Evolutionary conservation across 2,329 filamentous ascomycete species (phyloP).

Genomic region (Ophiostoma populinum): DNA sequence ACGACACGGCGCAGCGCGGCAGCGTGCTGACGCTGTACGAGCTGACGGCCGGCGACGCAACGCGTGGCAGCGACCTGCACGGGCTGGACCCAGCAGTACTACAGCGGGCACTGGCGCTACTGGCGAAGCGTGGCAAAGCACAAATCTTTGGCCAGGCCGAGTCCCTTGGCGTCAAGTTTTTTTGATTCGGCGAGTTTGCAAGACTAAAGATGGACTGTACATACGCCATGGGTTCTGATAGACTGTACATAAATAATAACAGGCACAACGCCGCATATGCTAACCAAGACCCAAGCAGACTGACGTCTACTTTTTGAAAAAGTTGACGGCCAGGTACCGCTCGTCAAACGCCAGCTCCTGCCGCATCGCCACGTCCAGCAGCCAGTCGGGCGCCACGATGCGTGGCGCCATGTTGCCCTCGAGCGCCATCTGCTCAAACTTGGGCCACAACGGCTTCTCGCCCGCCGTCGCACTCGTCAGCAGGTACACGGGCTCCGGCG

Average conservation of each 20-base stretch:
- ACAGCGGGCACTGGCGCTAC: slow-evolving; percentile 57
- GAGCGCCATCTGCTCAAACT: slow-evolving; percentile 63
- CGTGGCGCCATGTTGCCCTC: slow-evolving; percentile 64
- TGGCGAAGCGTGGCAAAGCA: slow-evolving; percentile 81
- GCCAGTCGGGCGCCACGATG: slow-evolving; percentile 75
- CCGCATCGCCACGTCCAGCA: slow-evolving; percentile 76
- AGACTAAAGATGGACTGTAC: too few species aligned
- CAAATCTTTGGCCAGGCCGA: slow-evolving; percentile 87
- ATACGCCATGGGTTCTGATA: background rate
- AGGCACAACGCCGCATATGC: background rate
- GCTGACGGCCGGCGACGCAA: slow-evolving; percentile 71
- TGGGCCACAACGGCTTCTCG: slow-evolving; percentile 61
- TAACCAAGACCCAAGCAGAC: too few species aligned
- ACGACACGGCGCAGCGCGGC: slow-evolving; percentile 76
- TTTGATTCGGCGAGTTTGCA: slow-evolving; percentile 27
- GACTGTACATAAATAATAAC: background rate
- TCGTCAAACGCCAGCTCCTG: slow-evolving; percentile 58
- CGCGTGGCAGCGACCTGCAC: slow-evolving; percentile 58
- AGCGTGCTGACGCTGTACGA: slow-evolving; percentile 87
- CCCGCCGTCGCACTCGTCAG: slow-evolving; percentile 49
- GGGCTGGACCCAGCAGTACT: slow-evolving; percentile 77
- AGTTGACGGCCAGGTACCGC: slow-evolving; percentile 32
- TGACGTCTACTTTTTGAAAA: too few species aligned
- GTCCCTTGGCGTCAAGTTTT: slow-evolving; percentile 90
- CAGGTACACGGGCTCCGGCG: slow-evolving; percentile 63